phyloP scores from a whole-genome alignment of 208 protist genomes.

The Leishmania amazonensis region DNA sequence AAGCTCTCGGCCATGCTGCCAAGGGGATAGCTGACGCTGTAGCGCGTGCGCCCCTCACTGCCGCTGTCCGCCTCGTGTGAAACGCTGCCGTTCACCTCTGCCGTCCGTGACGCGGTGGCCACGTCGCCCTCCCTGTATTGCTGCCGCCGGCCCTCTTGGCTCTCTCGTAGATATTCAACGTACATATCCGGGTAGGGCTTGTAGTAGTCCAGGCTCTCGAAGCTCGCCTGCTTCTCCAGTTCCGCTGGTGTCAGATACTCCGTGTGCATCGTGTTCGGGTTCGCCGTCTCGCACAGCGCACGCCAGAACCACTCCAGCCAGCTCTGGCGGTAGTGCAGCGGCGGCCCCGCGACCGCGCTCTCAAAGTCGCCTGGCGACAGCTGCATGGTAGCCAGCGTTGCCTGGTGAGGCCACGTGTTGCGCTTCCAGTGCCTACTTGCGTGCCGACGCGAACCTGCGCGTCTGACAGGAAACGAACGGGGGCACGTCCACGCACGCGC shows the following conservation, averaged over 20 bases:
- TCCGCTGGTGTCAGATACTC: conserved; percentile 49
- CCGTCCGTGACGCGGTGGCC: conserved; percentile 8
- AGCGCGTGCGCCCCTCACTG: neutral
- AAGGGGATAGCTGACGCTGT: conserved; percentile 2
- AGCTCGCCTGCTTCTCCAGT: conserved; percentile 62
- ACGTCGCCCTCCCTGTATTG: conserved; percentile 13
- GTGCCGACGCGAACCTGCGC: too few relatives aligned
- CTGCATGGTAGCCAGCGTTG: neutral
- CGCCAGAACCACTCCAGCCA: conserved; percentile 30
- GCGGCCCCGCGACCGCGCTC: conserved; percentile 2
- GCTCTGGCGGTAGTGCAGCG: conserved; percentile 5
- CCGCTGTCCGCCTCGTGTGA: neutral
- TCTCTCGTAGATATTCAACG: conserved; percentile 67
- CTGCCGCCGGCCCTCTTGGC: conserved; percentile 15
- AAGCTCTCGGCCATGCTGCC: conserved; percentile 19
- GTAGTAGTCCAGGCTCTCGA: conserved; percentile 88
- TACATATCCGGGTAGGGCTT: conserved; percentile 85
- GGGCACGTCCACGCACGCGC: neutral
- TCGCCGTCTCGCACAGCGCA: conserved; percentile 61
- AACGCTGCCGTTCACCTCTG: conserved; percentile 8
- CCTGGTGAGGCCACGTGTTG: neutral
- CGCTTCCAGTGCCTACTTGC: neutral
- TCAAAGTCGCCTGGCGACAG: conserved; percentile 17
- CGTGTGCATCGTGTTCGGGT: conserved; percentile 55
- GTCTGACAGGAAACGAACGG: neutral